Percentiles rank a stretch among this genome's conserved stretches.
Conservation (phyloP, 306 rosid genomes). For the Corylus americana region DNA sequence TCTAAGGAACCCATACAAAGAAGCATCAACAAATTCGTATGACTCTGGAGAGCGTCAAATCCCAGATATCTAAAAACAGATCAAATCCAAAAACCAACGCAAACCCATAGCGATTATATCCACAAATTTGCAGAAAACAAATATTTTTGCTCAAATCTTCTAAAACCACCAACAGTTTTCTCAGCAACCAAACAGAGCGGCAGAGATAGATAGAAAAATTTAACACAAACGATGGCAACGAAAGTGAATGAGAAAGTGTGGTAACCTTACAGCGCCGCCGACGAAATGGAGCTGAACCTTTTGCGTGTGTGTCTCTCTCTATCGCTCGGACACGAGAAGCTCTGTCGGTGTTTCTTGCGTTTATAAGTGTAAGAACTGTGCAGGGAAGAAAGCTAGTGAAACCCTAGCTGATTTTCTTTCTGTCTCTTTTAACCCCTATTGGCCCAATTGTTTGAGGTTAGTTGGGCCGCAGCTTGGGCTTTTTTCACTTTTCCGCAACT, state of each 20-base stretch:
- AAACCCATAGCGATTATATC: background rate
- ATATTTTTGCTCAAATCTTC: background rate
- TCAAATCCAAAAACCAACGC: background rate
- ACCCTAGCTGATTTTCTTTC: background rate
- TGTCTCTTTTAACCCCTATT: background rate
- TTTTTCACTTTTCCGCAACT: background rate
- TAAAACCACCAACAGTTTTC: background rate
- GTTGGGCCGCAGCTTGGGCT: background rate
- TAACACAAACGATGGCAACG: background rate
- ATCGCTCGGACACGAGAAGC: background rate
- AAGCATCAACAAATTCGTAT: background rate
- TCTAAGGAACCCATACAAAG: background rate
- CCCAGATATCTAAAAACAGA: background rate
- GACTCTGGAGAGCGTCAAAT: background rate
- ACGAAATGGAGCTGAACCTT: conserved; percentile 6
- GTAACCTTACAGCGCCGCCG: background rate
- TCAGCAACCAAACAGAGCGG: conserved; percentile 10
- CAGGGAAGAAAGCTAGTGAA: background rate
- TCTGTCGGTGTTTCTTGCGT: background rate
- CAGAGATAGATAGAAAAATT: background rate
- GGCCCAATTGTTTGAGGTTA: background rate
- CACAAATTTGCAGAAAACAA: background rate
- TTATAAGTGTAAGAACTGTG: background rate
- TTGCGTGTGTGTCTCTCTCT: background rate
- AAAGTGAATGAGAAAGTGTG: background rate